Evolutionary conservation across 2,329 filamentous ascomycete genomes (phyloP), one percentile per base, ranked within the genome.

Genomic region (Colletotrichum chrysophilum): DNA sequence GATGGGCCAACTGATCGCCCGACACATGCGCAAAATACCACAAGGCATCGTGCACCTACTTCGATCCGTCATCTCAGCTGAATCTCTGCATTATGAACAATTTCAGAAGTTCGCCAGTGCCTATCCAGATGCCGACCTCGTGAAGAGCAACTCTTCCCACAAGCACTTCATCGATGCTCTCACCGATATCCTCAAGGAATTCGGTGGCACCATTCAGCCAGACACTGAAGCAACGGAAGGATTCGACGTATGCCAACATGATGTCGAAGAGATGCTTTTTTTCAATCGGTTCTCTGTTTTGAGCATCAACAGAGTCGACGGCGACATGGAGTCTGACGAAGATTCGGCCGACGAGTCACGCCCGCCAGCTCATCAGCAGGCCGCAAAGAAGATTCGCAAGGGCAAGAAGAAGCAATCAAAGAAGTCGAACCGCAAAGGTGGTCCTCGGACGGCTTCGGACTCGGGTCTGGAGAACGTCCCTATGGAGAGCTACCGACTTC

Each of bases 141-240:
- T 85, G 66, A 80, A 78, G 64, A 86, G 83, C 71, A 88, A 88
- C 74, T 76, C 71, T 3, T 81, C 81, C 1, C 86, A 89, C 77
- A 85, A 85, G 60, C 77, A 82, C 48, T 89, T 88, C 76, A 88
- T 88, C 67, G 82, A 87, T 58, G 81, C 80, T 3, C 81, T 89
- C 3, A 80, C 76, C 5, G 76, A 84, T 5, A 83, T 83, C 1
- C 87, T 87, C 43, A 36, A 81, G 1, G 78, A 79, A 14, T 77
- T 88, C 1, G 84, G 86, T 4, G 83, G 85, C 4, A 76, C 81
- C 2, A 55, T 58, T 8, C 83, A 80, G 80, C 9, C 21, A 16
- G 21, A 26, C n/a, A 16, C 14, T 14, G 21, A 13, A 48, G n/a
- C 38, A 8, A 6, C 26, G 5, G 3, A 26, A 16, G 4, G 18